Base-by-base conservation (phyloP, 176 grass and related monocot species). In the Bromus sterilis region DNA sequence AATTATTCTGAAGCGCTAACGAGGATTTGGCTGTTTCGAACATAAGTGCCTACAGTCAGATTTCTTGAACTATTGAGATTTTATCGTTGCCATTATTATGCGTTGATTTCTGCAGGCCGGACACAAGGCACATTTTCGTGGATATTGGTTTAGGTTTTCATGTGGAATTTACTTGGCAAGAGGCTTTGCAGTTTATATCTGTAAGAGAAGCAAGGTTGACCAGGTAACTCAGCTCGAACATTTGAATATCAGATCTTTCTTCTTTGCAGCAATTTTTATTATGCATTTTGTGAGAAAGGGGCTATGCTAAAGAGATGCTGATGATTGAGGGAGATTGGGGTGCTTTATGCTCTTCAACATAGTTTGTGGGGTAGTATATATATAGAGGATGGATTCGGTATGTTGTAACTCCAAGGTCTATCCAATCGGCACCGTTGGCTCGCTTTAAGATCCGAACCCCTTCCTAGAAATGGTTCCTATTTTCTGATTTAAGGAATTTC, bases 61-160 rank as follows among this genome's bases (percentile, higher is more conserved):
- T 41, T 62, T 63, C 28, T 67, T 80, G 31, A 64, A n/a, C 55
- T 77, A 1, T 31, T 76, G 13, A 84, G 39, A 34, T 51, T 1
- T 70, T 53, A 61, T 14, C 16, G 7, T 60, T 64, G 15, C 44
- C 20, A 4, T 61, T 68, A 31, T 61, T 77, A 0, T 55, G 33
- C 64, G 12, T 12, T 44, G 5, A 81, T 81, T 76, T 55, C 31
- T 23, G 59, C 84, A 98, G 95, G 40, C 90, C 88, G 9, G 95
- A 98, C 40, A 89, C 92, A 25, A 83, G 86, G 28, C 92, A 82
- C 74, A 94, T 98, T 89, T 98, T 93, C 88, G 88, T 98, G 48
- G 92, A 98, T 61, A 64, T 98, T 42, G 95, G 92, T 75, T 87
- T 98, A 67, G 95, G 92, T 60, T 98, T 98, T 86, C 95, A 93